These are phyloP conservation scores for Sclerotinia subarctica DNA, from an alignment of 2,329 filamentous ascomycete genomes.

Conservation along the genomic window DNA sequence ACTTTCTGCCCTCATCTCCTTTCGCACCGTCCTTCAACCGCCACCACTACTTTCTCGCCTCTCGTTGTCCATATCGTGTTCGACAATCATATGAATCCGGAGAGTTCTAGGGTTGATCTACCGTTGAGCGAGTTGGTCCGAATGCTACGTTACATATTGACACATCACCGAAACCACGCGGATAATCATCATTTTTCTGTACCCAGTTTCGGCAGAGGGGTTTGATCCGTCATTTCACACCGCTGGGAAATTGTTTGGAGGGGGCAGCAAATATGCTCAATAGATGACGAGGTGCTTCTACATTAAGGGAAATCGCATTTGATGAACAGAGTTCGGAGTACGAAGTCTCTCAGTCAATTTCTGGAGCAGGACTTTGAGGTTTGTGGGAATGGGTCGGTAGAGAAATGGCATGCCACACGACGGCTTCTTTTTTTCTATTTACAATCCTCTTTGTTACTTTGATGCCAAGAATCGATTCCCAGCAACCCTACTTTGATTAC, in stretches of 20 bases:
- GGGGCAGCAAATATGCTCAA: background rate
- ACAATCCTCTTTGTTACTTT: constrained; percentile 16
- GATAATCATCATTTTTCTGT: background rate
- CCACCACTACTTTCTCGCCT: background rate
- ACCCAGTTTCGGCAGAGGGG: background rate
- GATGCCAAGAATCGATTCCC: constrained; percentile 15
- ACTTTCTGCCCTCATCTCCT: background rate
- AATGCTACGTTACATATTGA: constrained; percentile 15
- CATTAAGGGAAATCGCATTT: background rate
- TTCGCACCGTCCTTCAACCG: constrained; percentile 1
- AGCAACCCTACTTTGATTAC: constrained; percentile 10
- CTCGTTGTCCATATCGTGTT: constrained; percentile 7
- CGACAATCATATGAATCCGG: constrained; percentile 6
- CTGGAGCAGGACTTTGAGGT: background rate
- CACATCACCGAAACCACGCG: background rate
- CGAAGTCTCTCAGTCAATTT: background rate
- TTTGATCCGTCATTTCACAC: background rate
- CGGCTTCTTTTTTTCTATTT: constrained; percentile 9
- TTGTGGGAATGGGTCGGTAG: background rate
- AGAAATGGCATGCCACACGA: background rate
- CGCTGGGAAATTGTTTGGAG: background rate
- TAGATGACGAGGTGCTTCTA: background rate
- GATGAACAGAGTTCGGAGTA: background rate
- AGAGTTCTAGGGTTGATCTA: background rate
- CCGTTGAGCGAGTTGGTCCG: background rate